Conservation (phyloP, 108 stramenopile species). For the Skeletonema marinoi region DNA sequence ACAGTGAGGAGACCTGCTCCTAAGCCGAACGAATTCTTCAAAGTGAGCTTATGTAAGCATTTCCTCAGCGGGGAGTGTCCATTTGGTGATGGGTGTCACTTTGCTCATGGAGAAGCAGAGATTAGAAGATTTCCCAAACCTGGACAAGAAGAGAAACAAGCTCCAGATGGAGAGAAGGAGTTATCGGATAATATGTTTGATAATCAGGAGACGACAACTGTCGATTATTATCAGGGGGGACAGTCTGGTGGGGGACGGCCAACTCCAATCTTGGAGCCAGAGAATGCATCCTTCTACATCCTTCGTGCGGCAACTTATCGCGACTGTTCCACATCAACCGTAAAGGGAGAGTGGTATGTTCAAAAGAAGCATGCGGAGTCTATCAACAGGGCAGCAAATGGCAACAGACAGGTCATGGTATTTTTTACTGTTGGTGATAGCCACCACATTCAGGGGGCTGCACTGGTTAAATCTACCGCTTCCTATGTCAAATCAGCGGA, state of each 20-base stretch:
- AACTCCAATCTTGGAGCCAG: conserved; percentile 83
- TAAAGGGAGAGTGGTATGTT: conserved; percentile 78
- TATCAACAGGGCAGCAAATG: conserved; percentile 63
- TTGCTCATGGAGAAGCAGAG: conserved; percentile 89
- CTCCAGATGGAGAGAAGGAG: conserved; percentile 50
- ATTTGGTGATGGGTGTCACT: conserved; percentile 79
- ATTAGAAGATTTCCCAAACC: conserved; percentile 65
- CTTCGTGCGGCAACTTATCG: conserved; percentile 67
- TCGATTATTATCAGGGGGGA: conserved; percentile 86
- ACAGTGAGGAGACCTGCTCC: conserved; percentile 66
- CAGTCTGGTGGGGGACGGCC: conserved; percentile 83
- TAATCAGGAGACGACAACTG: conserved; percentile 70
- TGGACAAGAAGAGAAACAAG: conserved; percentile 24
- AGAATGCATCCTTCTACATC: conserved; percentile 80
- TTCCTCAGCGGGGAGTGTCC: conserved; percentile 89
- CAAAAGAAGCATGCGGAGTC: conserved; percentile 74
- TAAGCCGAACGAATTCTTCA: conserved; percentile 92
- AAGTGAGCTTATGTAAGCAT: conserved; percentile 89
- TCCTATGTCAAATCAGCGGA: conserved; percentile 42
- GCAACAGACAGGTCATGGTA: conserved; percentile 77
- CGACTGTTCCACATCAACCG: conserved; percentile 77
- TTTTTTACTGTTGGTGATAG: conserved; percentile 87
- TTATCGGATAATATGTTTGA: conserved; percentile 79
- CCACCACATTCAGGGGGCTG: conserved; percentile 85
- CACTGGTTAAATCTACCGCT: conserved; percentile 71